phyloP scores from a whole-genome alignment of 805 yeast species.

The Candida incommunis region DNA sequence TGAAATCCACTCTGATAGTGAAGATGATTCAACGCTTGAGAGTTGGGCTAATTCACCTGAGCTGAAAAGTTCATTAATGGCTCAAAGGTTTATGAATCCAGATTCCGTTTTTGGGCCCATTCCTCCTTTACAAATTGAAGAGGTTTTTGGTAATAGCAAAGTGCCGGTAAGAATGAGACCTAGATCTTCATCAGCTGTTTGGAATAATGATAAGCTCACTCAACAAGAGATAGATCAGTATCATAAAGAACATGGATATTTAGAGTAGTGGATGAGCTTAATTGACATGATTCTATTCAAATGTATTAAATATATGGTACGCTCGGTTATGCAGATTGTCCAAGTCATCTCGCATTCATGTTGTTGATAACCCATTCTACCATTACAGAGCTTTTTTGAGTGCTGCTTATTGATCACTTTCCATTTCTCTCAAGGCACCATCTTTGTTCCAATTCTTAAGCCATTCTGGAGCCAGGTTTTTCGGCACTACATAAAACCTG shows the following conservation, averaged over 20 bases:
- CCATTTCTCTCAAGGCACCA: constrained; percentile 7
- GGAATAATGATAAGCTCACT: constrained; percentile 35
- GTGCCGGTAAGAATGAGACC: constrained; percentile 35
- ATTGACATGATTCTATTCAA: too few species aligned
- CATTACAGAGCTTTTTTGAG: too few species aligned
- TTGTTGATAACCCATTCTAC: too few species aligned
- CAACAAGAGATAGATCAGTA: constrained; percentile 34
- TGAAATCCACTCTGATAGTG: constrained; percentile 1
- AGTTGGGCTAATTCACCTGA: constrained; percentile 55
- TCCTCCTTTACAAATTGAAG: constrained; percentile 54
- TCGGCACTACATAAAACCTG: constrained; percentile 69
- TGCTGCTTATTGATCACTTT: constrained; percentile 1
- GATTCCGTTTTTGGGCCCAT: constrained; percentile 60
- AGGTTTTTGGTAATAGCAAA: constrained; percentile 39
- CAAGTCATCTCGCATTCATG: too few species aligned
- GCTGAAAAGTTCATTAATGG: constrained; percentile 30
- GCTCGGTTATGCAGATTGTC: too few species aligned
- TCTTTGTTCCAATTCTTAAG: constrained; percentile 24
- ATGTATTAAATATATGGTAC: too few species aligned
- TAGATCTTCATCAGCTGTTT: constrained; percentile 38
- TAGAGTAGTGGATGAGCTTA: constrained; percentile 7
- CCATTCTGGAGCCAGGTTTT: constrained; percentile 51
- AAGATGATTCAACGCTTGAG: constrained; percentile 33
- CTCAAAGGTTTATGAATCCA: constrained; percentile 45
- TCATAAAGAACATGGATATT: constrained; percentile 35